Conservation (phyloP, 495 filamentous ascomycete species). For the Talaromyces adpressus region DNA sequence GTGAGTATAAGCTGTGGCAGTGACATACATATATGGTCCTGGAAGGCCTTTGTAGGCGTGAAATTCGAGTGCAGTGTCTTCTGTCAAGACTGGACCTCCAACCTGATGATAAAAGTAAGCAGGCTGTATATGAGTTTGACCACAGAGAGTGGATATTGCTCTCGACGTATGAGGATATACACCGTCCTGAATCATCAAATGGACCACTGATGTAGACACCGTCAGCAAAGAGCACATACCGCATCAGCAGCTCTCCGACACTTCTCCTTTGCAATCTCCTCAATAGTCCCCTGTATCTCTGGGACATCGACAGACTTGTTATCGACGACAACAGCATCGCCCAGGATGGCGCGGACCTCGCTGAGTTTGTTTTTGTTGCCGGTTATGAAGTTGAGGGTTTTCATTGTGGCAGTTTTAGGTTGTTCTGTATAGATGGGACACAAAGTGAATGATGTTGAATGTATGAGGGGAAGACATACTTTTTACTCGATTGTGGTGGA, state of each 20-base stretch:
- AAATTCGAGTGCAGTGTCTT: constrained; percentile 94
- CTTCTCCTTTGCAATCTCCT: constrained; percentile 87
- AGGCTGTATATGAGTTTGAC: neutral
- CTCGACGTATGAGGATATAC: neutral
- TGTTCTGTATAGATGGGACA: neutral
- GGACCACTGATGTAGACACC: neutral
- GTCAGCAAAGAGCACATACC: constrained; percentile 17
- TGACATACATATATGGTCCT: constrained; percentile 88
- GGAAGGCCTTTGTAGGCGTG: constrained; percentile 81
- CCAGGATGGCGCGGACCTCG: constrained; percentile 83
- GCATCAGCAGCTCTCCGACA: constrained; percentile 59
- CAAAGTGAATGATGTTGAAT: too few relatives aligned
- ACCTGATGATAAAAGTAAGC: constrained; percentile 42
- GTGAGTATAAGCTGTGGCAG: neutral
- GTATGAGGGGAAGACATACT: neutral
- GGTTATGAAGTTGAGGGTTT: constrained; percentile 84
- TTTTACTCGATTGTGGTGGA: neutral
- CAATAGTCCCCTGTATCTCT: constrained; percentile 88
- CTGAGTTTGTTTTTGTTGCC: constrained; percentile 88
- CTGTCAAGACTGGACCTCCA: constrained; percentile 81
- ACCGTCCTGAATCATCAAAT: neutral
- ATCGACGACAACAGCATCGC: constrained; percentile 61
- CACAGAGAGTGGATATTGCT: neutral
- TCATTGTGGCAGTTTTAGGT: constrained; percentile 8
- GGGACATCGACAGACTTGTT: constrained; percentile 70